These are phyloP conservation scores for Endogone sp. DNA, from an alignment of 192 early-diverging fungal genomes.

Conservation along the genomic window DNA sequence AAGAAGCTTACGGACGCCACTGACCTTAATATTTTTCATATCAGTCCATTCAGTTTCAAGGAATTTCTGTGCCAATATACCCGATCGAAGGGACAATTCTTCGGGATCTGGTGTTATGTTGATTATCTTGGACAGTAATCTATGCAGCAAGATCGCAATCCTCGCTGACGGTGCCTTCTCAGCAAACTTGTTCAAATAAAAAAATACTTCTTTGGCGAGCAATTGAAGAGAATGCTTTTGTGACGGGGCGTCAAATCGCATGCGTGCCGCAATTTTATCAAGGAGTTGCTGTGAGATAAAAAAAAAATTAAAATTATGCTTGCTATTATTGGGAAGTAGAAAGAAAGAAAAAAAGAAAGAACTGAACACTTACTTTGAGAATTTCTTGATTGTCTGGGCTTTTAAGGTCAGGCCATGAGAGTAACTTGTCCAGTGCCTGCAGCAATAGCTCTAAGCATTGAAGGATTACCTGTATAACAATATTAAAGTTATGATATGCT, in stretches of 20 bases:
- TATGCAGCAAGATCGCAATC: constrained; percentile 32
- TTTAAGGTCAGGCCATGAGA: constrained; percentile 33
- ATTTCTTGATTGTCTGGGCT: constrained; percentile 23
- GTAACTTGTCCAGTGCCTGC: constrained; percentile 18
- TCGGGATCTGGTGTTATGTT: constrained; percentile 23
- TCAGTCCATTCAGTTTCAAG: constrained; percentile 35
- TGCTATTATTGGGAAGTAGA: background rate
- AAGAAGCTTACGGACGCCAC: no score
- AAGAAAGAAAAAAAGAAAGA: background rate
- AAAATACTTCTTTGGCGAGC: constrained; percentile 27
- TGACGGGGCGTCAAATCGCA: background rate
- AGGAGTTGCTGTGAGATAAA: constrained; percentile 4
- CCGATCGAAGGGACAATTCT: constrained; percentile 19
- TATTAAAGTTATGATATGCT: no score
- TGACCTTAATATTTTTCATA: constrained; percentile 32
- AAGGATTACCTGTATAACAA: constrained; percentile 3
- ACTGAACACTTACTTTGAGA: constrained; percentile 13
- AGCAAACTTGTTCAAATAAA: constrained; percentile 27
- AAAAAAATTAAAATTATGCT: background rate
- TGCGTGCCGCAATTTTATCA: constrained; percentile 1
- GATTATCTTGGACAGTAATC: constrained; percentile 34
- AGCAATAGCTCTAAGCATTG: constrained; percentile 16
- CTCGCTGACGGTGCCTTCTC: constrained; percentile 36
- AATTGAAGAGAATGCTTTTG: constrained; percentile 10
- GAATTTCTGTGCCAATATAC: constrained; percentile 27